Evolutionary conservation across 768 basidiomycete genomes (phyloP).

Genomic region (Boletales sp.): DNA sequence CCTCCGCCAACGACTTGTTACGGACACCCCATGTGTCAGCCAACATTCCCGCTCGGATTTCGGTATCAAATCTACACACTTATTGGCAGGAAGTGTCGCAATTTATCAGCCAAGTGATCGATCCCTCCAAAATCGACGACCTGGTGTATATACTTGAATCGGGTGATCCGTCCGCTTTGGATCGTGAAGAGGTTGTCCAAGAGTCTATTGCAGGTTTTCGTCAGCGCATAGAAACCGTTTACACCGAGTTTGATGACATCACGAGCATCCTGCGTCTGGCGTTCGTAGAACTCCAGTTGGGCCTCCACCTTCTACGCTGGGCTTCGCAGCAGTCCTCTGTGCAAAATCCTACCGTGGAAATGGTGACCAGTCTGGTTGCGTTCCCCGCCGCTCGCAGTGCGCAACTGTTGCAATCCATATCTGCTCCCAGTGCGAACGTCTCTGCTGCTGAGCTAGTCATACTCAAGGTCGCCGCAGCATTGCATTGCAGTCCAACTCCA

Average conservation of each 20-base stretch:
- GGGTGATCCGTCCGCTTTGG: constrained; percentile 35
- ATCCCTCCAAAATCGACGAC: constrained; percentile 44
- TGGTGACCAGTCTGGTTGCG: constrained; percentile 38
- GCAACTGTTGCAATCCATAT: constrained; percentile 29
- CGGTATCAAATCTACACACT: constrained; percentile 49
- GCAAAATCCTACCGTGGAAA: constrained; percentile 16
- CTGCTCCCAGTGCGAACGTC: constrained; percentile 7
- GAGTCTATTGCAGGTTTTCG: constrained; percentile 75
- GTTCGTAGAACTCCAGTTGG: constrained; percentile 64
- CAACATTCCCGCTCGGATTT: constrained; percentile 33
- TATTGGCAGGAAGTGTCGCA: constrained; percentile 78
- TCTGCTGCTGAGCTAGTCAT: constrained; percentile 33
- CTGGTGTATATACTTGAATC: constrained; percentile 40
- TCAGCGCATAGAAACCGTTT: constrained; percentile 64
- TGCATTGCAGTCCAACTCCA: constrained; percentile 20
- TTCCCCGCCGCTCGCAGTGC: constrained; percentile 55
- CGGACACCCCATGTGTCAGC: constrained; percentile 24
- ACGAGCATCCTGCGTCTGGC: constrained; percentile 62
- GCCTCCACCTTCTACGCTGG: constrained; percentile 54
- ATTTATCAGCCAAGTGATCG: constrained; percentile 61
- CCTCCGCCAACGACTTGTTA: constrained; percentile 28
- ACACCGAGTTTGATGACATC: constrained; percentile 72
- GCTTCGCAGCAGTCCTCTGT: constrained; percentile 15
- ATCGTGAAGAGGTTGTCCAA: constrained; percentile 71
- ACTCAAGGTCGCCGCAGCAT: constrained; percentile 42